Base-by-base conservation (phyloP, 2,329 filamentous ascomycete genomes). In the Zymoseptoria tritici region DNA sequence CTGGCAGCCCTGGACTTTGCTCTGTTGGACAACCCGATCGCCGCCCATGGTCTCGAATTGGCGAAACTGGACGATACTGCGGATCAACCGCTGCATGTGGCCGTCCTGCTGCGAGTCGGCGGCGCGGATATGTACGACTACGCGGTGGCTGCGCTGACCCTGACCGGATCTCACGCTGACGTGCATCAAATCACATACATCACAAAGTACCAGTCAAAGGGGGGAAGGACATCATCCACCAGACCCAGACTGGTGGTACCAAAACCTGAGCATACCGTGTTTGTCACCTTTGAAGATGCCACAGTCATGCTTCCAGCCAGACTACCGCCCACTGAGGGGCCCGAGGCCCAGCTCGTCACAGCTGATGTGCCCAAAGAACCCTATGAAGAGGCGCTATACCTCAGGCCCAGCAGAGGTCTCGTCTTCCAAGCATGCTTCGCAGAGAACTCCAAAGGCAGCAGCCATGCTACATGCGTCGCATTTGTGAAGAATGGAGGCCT, bases 321-420 rank as follows among this genome's bases (percentile, higher is more conserved):
- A 2, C 81, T 81, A 55, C 79, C 83, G 1, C 83, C 85, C 4
- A 51, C 58, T 13, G 85, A 90, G 51, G 87, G 86, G 2, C 89
- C 90, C 7, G 88, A 91, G 55, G 67, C 65, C 26, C 91, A 96
- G 71, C 79, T 95, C 3, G 78, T 83, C 58, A 86, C 89, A 57
- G 86, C 81, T 46, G 82, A 87, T 67, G 78, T 83, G 11, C 71
- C 86, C 21, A 83, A 85, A 0, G 76, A 86, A 19, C 82, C 85
- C 0, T 97, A 92, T 67, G 91, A 97, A 72, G 94, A 99, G 72
- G 85, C 89, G 1, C 81, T 99, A 42, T 89, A 92, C 67, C 86
- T 99, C 60, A 85, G 87, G 49, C 71, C 77, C 22, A 79, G 79
- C 57, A 74, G 76, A 29, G 74, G 76, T 36, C 77, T 82, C 52